Conservation (phyloP, 208 protist genomes). For the Acanthamoeba culbertsoni region DNA sequence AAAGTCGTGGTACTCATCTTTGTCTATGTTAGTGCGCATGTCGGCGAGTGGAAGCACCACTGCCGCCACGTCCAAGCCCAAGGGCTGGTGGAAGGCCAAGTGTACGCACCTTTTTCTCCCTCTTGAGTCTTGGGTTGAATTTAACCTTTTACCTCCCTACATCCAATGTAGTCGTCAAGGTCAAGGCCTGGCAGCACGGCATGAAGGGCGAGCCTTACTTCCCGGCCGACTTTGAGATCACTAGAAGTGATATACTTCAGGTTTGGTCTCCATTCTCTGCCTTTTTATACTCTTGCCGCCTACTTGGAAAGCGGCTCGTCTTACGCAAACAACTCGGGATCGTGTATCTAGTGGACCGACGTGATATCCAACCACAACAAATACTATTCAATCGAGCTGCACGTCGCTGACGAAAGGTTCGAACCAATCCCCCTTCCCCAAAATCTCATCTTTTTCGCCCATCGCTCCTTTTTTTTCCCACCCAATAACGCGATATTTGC, state of each 20-base stretch:
- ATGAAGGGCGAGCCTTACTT: constrained; percentile 23
- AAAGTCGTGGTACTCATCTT: too few species aligned
- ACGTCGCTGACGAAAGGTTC: not conserved
- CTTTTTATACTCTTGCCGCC: not conserved
- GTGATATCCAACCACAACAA: constrained; percentile 35
- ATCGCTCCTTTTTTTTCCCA: not conserved
- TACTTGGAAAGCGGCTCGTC: not conserved
- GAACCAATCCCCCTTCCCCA: not conserved
- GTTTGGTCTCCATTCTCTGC: not conserved
- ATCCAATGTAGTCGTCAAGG: not conserved
- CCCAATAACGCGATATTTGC: too few species aligned
- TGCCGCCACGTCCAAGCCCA: not conserved
- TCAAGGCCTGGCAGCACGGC: not conserved
- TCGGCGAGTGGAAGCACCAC: not conserved
- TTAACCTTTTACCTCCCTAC: not conserved
- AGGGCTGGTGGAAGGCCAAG: constrained; percentile 45
- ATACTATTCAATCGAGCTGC: constrained; percentile 23
- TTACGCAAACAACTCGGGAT: not conserved
- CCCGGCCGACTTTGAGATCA: not conserved
- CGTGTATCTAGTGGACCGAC: not conserved
- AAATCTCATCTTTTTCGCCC: not conserved
- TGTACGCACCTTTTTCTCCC: not conserved
- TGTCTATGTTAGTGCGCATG: not conserved
- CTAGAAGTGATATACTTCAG: not conserved
- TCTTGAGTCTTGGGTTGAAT: not conserved